A percentile compares a stretch with the other conserved stretches of the same genome.
Evolutionary conservation across 768 basidiomycete species (phyloP).

Genomic region (Amanita molliuscula): DNA sequence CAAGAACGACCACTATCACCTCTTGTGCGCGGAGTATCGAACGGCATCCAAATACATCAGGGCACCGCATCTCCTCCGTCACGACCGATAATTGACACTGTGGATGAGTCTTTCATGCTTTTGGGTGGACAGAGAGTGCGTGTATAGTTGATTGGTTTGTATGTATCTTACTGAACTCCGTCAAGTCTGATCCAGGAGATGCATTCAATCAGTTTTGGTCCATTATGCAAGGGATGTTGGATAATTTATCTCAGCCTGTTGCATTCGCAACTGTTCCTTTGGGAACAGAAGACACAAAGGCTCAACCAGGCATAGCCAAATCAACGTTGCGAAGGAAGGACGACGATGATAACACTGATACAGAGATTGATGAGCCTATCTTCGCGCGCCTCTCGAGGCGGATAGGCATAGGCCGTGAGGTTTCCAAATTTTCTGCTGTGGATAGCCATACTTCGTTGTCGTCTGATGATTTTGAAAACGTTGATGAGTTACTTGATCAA

Average conservation of each 20-base stretch:
- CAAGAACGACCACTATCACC: conserved; percentile 18
- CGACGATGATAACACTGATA: conserved; percentile 51
- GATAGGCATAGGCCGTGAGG: conserved; percentile 32
- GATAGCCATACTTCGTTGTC: conserved; percentile 9
- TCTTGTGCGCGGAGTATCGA: conserved; percentile 14
- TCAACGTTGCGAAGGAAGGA: conserved; percentile 27
- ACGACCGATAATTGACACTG: conserved; percentile 42
- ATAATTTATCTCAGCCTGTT: conserved; percentile 76
- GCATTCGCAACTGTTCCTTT: conserved; percentile 80
- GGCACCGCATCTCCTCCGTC: conserved; percentile 29
- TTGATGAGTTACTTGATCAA: conserved; percentile 50
- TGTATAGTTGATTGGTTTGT: conserved; percentile 9
- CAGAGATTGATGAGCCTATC: conserved; percentile 57
- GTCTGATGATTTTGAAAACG: conserved; percentile 13
- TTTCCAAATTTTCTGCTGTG: conserved; percentile 9
- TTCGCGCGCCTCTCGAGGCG: conserved; percentile 44
- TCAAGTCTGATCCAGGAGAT: conserved; percentile 71
- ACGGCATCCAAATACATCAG: conserved; percentile 19
- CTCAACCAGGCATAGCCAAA: conserved; percentile 11
- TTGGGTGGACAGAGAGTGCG: conserved; percentile 65
- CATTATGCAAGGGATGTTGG: conserved; percentile 78
- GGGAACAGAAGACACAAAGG: conserved; percentile 26
- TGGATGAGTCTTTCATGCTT: conserved; percentile 86
- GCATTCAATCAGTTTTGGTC: conserved; percentile 88
- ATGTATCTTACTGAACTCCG: conserved; percentile 1